Evolutionary conservation across 148 eudicot genomes (phyloP).

Genomic region (Dysphania ambrosioides): DNA sequence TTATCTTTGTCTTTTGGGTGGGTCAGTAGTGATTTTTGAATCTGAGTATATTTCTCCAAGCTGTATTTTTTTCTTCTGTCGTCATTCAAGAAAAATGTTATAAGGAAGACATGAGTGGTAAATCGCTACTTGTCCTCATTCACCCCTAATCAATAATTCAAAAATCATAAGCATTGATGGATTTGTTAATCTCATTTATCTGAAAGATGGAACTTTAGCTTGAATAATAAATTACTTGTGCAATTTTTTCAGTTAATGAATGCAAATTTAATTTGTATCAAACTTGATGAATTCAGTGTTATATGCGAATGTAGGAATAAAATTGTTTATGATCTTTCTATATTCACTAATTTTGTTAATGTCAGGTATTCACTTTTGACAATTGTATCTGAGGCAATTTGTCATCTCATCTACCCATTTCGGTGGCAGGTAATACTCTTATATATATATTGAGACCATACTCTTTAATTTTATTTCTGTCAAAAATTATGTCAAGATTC

Average conservation of each 20-base stretch:
- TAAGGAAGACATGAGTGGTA: no score
- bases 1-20: background rate
- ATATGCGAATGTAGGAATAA: background rate
- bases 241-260: background rate
- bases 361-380: slow-evolving; percentile 91
- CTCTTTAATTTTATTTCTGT: background rate
- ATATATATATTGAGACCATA: slow-evolving; percentile 1
- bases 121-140: no score
- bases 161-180: no score
- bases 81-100: no score
- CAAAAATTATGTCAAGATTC: background rate
- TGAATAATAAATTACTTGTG: background rate
- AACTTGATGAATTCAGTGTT: background rate
- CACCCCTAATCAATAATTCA: no score
- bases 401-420: slow-evolving; percentile 93
- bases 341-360: background rate
- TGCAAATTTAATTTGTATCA: background rate
- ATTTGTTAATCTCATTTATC: no score
- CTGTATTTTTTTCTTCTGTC: background rate
- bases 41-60: background rate
- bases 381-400: slow-evolving; percentile 90
- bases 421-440: slow-evolving; percentile 82
- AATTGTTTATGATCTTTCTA: background rate
- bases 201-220: background rate
- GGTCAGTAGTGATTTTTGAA: background rate